Base-by-base conservation (phyloP, 2,329 filamentous ascomycete species). In the Furcasterigmium furcatum region DNA sequence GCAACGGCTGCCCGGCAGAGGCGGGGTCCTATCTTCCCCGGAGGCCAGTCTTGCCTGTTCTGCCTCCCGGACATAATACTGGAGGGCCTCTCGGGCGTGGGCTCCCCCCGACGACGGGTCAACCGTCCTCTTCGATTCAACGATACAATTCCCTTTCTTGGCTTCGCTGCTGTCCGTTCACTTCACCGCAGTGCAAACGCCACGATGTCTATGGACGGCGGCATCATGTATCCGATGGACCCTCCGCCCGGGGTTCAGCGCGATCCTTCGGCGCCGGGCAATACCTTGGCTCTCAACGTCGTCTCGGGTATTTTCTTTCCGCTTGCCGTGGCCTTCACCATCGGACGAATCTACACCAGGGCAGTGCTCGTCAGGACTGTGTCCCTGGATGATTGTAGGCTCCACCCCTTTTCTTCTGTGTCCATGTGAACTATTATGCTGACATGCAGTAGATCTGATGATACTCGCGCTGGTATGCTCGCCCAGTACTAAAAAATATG, bases 341-440 rank as follows among this genome's bases (percentile, higher is more conserved):
- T 25, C 6, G 46, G 50, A 19, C 52, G 53, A 6, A 21, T 51
- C 9, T 55, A 49, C 24, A 55, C 52, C 7, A 45, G 53, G 29
- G 36, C 38, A 9, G 34, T 30, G 21, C 46, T 55, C 16, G 40
- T 47, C 12, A 35, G 44, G 14, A 52, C 43, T 9, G 39, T 54
- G 2, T 51, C 52, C 2, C 44, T 50, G 18, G 52, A 54, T 35
- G 52, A 55, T 24, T 50, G 53, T 55, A 27, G 44, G 51, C 34
- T 21, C 3, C n/a, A 9, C n/a, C 5, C 5, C n/a, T 13, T 12
- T 24, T 21, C 14, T 12, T n/a, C n/a, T n/a, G n/a, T n/a, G n/a
- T n/a, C n/a, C 6, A 25, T 24, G 13, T 16, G 18, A 14, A n/a
- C 13, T 22, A 13, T 14, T 9, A 19, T n/a, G 20, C 40, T 42